A percentile compares a stretch with the other conserved stretches of the same genome.
Evolutionary conservation across 2,329 filamentous ascomycete species (phyloP).

Genomic region (Alternaria metachromatica): DNA sequence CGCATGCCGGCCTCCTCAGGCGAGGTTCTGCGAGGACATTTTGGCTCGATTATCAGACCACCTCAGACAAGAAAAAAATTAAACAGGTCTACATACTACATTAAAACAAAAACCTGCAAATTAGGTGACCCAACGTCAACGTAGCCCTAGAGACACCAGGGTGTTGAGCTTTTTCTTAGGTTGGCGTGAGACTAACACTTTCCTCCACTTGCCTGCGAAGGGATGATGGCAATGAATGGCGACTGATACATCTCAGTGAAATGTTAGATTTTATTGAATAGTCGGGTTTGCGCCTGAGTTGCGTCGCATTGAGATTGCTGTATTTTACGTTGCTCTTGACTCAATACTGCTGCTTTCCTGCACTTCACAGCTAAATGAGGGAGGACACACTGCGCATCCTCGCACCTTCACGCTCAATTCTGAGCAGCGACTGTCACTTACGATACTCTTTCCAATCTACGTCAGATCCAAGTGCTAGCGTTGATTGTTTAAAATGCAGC

Average conservation of each 20-base stretch:
- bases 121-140: background rate
- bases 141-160: background rate
- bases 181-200: background rate
- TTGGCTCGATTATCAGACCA: background rate
- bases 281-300: background rate
- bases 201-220: background rate
- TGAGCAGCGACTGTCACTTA: background rate
- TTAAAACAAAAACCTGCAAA: background rate
- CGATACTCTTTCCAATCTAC: background rate
- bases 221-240: background rate
- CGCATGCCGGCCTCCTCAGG: background rate
- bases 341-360: background rate
- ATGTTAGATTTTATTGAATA: background rate
- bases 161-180: background rate
- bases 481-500: background rate
- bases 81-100: background rate
- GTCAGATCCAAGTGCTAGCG: background rate
- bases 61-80: too few relatives aligned
- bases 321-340: background rate
- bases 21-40: background rate
- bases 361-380: background rate
- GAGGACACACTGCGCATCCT: background rate
- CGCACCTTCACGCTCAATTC: background rate
- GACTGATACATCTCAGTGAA: background rate
- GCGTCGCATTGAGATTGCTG: background rate